Base-by-base conservation (phyloP, 2,329 filamentous ascomycete genomes). In the Trichoderma breve region DNA sequence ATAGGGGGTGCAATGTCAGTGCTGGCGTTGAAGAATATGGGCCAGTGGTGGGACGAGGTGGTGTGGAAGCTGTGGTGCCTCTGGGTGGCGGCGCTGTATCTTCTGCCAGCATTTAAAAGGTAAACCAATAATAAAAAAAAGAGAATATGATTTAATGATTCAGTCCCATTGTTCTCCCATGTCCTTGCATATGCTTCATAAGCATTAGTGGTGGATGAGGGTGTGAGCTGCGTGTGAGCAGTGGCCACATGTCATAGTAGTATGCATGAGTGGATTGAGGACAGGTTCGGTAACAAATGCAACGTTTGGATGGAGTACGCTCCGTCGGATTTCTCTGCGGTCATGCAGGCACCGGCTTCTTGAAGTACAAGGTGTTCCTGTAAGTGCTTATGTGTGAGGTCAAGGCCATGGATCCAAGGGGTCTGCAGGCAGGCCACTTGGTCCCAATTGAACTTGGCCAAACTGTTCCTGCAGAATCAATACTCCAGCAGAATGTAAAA, bases 41-140 rank as follows among this genome's bases (percentile, higher is more conserved):
- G 76, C 12, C 74, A 75, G 65, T 51, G 65, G 53, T 74, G 73
- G 6, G 76, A 77, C 36, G 72, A 73, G n/a, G 70, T 76, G 7
- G 76, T 76, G 58, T 75, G 74, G 55, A 76, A 77, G 73, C 43
- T 77, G 34, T 77, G 76, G 76, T 77, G 76, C 57, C 36, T 76
- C 21, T 77, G 76, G 76, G 65, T 77, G 57, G 65, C 73, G 14
- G 51, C 71, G 3, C 39, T 77, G n/a, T 77, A 77, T 57, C 43
- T 75, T 0, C 21, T 76, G 8, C 76, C 76, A 24, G 61, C 34
- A 9, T 18, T 71, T 15, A 26, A 53, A n/a, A 71, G 28, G 21
- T 71, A 30, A 58, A 30, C 26, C 8, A 58, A 28, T 36, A n/a
- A 32, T 24, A 8, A 11, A 43, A 47, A 47, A 6, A 30, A 12